Evolutionary conservation across 2,329 filamentous ascomycete species (phyloP), one percentile per base, ranked within the genome.

Genomic region (Sclerotiophoma versabilis): DNA sequence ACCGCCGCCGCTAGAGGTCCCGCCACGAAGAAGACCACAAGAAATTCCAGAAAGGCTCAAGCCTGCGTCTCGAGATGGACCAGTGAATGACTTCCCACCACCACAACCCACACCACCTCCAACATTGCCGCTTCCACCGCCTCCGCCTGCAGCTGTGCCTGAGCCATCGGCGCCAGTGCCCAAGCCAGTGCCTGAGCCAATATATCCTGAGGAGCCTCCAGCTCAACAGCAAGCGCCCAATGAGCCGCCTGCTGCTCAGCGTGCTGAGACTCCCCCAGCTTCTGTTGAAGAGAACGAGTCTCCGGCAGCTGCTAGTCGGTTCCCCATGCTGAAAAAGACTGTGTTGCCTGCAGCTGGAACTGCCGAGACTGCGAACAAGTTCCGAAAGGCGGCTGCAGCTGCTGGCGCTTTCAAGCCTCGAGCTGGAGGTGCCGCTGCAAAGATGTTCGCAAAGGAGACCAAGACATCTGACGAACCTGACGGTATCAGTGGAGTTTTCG

Each of bases 271-370:
- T 25, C 19, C 41, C 20, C 26, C 45, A 26, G 20, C 47, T 8
- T 34, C 57, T 9, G 47, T 56, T 5, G 60, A 65, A 14, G 51
- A 72, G 81, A 81, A 75, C 74, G 83, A 83, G 23, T 81, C 83
- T 37, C 81, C 74, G 74, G 81, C 83, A 27, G 83, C 81, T 41
- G 73, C 76, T 25, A 79, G 82, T 61, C 81, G 91, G n/a, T 91
- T 92, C 15, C 91, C 92, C 2, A 96, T 96, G 93, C 89, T 97
- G 66, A 93, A 91, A 75, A 86, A 88, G 59, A 91, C 91, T 0
- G 85, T 85, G 57, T 5, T 39, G 2, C 29, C 45, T 17, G 41
- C 32, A 41, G 34, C 39, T 22, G 88, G 87, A 1, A 87, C 84
- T 58, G 83, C 81, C n/a, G 88, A 95, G 51, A 81, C 95, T 65